These are phyloP conservation scores for Neoboletus brunneissimus DNA, from an alignment of 768 basidiomycete species.

Conservation along the genomic window DNA sequence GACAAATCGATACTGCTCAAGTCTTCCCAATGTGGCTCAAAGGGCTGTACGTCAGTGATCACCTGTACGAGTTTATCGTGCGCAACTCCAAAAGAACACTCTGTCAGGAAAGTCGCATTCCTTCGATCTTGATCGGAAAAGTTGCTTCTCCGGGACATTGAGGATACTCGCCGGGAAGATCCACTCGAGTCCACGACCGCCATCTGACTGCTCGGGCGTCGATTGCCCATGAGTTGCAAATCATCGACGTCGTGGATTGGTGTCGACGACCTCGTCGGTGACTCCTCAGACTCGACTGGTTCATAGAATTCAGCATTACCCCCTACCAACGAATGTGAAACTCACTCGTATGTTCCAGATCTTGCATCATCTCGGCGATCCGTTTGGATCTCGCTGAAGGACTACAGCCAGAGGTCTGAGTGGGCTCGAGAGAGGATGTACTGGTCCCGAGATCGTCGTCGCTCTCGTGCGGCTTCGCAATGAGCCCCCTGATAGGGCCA, in stretches of 20 bases:
- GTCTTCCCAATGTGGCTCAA: conserved; percentile 92
- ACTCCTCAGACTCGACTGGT: conserved; percentile 41
- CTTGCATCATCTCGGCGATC: conserved; percentile 77
- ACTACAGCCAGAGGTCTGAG: conserved; percentile 32
- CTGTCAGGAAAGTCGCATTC: conserved; percentile 81
- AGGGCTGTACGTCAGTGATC: conserved; percentile 93
- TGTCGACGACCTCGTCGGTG: conserved; percentile 54
- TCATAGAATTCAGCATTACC: neutral
- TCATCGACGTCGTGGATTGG: conserved; percentile 45
- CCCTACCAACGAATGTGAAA: conserved; percentile 23
- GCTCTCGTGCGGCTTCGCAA: conserved; percentile 35
- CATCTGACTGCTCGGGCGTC: conserved; percentile 38
- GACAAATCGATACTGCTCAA: conserved; percentile 71
- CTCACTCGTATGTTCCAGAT: conserved; percentile 69
- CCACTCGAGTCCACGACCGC: conserved; percentile 19
- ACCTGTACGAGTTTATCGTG: conserved; percentile 88
- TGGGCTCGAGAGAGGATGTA: conserved; percentile 15
- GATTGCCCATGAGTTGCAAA: conserved; percentile 44
- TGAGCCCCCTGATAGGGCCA: conserved; percentile 78
- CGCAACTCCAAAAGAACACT: conserved; percentile 95
- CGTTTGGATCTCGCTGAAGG: conserved; percentile 74
- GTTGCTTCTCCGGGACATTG: conserved; percentile 42
- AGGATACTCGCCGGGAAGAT: conserved; percentile 42
- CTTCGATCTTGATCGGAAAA: conserved; percentile 31
- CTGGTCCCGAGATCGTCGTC: conserved; percentile 35